phyloP scores from a whole-genome alignment of 2,329 filamentous ascomycete species.

The Pseudonectria foliicola region DNA sequence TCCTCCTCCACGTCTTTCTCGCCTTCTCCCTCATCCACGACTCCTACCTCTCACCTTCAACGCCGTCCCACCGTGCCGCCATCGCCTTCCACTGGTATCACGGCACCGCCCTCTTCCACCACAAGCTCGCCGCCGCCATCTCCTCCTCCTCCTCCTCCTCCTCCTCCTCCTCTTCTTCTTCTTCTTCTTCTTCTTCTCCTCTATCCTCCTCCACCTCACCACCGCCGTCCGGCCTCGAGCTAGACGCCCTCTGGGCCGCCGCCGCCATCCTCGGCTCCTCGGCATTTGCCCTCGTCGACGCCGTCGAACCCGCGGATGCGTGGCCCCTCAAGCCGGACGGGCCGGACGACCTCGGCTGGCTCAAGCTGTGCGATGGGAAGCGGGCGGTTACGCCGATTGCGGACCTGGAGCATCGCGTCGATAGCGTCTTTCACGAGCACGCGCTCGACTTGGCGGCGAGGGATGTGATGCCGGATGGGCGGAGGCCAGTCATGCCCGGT shows the following conservation, averaged over 20 bases:
- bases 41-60: conserved; percentile 27
- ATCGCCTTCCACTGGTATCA: conserved; percentile 42
- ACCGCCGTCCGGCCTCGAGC: conserved; percentile 31
- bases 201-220: too few relatives aligned
- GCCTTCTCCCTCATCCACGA: conserved; percentile 48
- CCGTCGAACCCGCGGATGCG: conserved; percentile 33
- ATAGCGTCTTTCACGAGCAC: conserved; percentile 38
- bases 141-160: conserved; percentile 15
- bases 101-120: conserved; percentile 40
- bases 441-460: conserved; percentile 3
- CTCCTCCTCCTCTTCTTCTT: too few relatives aligned
- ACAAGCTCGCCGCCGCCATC: conserved; percentile 29
- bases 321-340: conserved; percentile 47
- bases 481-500: conserved; percentile 4
- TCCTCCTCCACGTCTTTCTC: conserved; percentile 48
- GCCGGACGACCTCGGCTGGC: conserved; percentile 46
- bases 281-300: conserved; percentile 38
- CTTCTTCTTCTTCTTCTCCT: too few relatives aligned
- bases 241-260: conserved; percentile 42
- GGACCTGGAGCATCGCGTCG: conserved; percentile 38
- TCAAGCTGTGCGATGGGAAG: conserved; percentile 51
- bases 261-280: conserved; percentile 39
- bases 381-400: conserved; percentile 44
- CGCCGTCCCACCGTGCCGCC: conserved; percentile 18
- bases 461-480: conserved; percentile 7